Evolutionary conservation across 805 yeast genomes (phyloP).

Genomic region (Priceomyces fermenticarens): DNA sequence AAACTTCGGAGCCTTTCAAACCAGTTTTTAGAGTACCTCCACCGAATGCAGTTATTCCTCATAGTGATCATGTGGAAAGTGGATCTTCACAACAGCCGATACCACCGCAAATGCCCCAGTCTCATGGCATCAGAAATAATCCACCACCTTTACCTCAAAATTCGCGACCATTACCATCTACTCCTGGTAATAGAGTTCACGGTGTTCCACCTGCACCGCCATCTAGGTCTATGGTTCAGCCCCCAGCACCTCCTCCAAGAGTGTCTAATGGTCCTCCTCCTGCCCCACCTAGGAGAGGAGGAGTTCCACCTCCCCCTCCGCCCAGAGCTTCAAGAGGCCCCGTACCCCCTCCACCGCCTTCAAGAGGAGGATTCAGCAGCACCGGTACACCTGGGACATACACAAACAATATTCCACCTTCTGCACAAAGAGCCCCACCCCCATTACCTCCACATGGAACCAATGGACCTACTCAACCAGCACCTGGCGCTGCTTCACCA

Average conservation of each 20-base stretch:
- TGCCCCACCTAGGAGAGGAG: constrained; percentile 16
- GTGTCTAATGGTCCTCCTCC: constrained; percentile 17
- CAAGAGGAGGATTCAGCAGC: constrained; percentile 16
- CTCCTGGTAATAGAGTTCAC: constrained; percentile 9
- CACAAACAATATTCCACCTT: constrained; percentile 7
- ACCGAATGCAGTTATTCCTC: constrained; percentile 26
- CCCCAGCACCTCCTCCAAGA: constrained; percentile 10
- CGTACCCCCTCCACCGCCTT: constrained; percentile 25
- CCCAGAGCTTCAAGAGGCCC: constrained; percentile 19
- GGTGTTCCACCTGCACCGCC: constrained; percentile 25
- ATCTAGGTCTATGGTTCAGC: constrained; percentile 7
- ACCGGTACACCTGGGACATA: constrained; percentile 11
- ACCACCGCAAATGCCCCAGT: constrained; percentile 15
- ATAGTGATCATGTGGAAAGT: constrained; percentile 17
- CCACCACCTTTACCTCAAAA: constrained; percentile 18
- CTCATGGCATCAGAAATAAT: neutral
- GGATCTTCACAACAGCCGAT: constrained; percentile 12
- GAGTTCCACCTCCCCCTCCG: constrained; percentile 31
- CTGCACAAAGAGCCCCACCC: constrained; percentile 10
- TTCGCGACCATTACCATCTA: constrained; percentile 15
- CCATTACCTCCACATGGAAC: constrained; percentile 13
- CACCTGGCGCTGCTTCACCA: constrained; percentile 17
- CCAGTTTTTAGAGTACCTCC: constrained; percentile 38
- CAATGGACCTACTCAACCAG: constrained; percentile 8
- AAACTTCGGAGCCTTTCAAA: constrained; percentile 11